These are phyloP conservation scores for Bryoglossum gracile DNA, from an alignment of 495 filamentous ascomycete species.

Conservation along the genomic window DNA sequence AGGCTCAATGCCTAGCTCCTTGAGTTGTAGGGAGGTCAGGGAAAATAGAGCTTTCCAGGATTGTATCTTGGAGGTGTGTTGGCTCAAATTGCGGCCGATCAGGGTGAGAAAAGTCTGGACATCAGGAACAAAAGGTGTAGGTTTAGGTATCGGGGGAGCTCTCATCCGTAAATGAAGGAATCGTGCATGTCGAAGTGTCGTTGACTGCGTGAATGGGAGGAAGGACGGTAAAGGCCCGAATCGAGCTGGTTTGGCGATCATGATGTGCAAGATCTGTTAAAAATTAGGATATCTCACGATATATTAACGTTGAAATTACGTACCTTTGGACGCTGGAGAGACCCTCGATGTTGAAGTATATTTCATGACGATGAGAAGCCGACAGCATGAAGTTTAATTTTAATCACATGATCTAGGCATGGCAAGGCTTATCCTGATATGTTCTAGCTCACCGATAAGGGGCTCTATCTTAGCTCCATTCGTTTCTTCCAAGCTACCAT, in stretches of 20 bases:
- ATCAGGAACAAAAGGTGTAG: constrained; percentile 83
- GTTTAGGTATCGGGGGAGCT: constrained; percentile 49
- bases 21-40: constrained; percentile 65
- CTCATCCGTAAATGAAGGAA: constrained; percentile 26
- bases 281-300: background rate
- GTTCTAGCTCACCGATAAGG: no score
- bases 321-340: no score
- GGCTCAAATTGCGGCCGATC: constrained; percentile 78
- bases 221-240: constrained; percentile 23
- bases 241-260: constrained; percentile 15
- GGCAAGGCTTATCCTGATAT: no score
- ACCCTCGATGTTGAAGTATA: no score
- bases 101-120: constrained; percentile 79
- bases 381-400: no score
- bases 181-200: constrained; percentile 9
- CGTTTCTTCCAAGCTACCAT: no score
- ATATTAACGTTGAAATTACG: no score
- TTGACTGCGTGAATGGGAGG: constrained; percentile 20
- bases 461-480: no score
- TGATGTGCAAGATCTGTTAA: constrained; percentile 5
- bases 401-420: no score
- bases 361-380: no score
- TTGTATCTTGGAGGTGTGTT: constrained; percentile 74
- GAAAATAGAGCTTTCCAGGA: constrained; percentile 86
- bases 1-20: constrained; percentile 78